Evolutionary conservation across 345 rosid species (phyloP).

Genomic region (Ceriops tagal): DNA sequence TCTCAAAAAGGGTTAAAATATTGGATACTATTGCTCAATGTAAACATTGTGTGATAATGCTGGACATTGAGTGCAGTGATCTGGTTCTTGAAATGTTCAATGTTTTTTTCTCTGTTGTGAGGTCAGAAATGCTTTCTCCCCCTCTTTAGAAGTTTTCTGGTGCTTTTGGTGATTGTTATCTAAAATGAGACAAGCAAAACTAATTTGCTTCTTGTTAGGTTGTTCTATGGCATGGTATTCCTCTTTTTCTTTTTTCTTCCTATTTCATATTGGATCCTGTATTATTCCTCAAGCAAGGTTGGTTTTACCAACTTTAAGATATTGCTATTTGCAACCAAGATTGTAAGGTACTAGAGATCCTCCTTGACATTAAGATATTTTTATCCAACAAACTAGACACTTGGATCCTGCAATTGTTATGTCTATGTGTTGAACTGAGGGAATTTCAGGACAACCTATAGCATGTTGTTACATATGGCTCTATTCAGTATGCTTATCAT

Average conservation of each 20-base stretch:
- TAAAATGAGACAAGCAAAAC: neutral
- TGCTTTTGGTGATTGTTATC: neutral
- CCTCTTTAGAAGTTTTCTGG: neutral
- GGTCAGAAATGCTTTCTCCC: constrained; percentile 40
- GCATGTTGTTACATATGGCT: neutral
- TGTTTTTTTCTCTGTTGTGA: constrained; percentile 66
- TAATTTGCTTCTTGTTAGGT: neutral
- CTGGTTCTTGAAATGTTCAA: constrained; percentile 75
- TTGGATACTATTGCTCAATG: constrained; percentile 66
- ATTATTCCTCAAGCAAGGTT: neutral
- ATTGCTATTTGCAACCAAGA: neutral
- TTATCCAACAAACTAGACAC: neutral
- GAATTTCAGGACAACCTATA: neutral
- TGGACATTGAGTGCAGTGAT: constrained; percentile 63
- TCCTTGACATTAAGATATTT: neutral
- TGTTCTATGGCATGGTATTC: neutral
- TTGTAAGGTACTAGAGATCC: neutral
- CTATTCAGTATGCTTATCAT: neutral
- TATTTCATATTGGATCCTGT: neutral
- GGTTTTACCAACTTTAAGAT: neutral
- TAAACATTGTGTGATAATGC: constrained; percentile 71
- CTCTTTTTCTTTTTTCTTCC: neutral
- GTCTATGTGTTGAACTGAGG: neutral
- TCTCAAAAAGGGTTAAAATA: constrained; percentile 72
- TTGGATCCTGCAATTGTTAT: neutral